These are phyloP conservation scores for Amylostereum chailletii DNA, from an alignment of 1,284 basidiomycete genomes.

Conservation along the genomic window DNA sequence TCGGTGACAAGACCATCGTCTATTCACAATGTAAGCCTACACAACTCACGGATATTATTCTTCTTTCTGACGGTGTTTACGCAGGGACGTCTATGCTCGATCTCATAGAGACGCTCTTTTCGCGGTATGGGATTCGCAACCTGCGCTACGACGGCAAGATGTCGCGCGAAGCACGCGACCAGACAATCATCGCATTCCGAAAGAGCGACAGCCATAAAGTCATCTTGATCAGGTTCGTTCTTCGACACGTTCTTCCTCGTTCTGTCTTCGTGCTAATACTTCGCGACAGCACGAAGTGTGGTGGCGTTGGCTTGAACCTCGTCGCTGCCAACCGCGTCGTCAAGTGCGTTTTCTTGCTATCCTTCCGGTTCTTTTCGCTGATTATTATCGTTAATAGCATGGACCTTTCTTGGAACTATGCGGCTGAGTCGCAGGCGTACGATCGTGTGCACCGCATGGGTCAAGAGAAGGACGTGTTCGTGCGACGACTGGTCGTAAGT, in stretches of 20 bases:
- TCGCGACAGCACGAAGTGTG: slow-evolving; percentile 45
- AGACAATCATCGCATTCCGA: slow-evolving; percentile 41
- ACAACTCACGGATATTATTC: background rate
- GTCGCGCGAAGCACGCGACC: slow-evolving; percentile 42
- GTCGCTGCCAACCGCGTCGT: slow-evolving; percentile 60
- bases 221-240: slow-evolving; percentile 48
- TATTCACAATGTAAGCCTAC: slow-evolving; percentile 60
- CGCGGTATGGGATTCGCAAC: slow-evolving; percentile 46
- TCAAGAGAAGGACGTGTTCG: slow-evolving; percentile 58
- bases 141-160: slow-evolving; percentile 61
- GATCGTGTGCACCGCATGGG: slow-evolving; percentile 65
- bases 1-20: slow-evolving; percentile 59
- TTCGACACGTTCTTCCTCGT: background rate
- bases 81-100: slow-evolving; percentile 68
- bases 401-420: slow-evolving; percentile 67
- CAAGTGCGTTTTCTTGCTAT: slow-evolving; percentile 33
- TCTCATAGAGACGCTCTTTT: slow-evolving; percentile 48
- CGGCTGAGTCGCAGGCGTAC: slow-evolving; percentile 56
- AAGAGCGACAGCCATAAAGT: slow-evolving; percentile 44
- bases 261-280: background rate
- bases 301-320: slow-evolving; percentile 60
- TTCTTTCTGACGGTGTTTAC: background rate
- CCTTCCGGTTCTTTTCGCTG: background rate
- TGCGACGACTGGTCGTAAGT: slow-evolving; percentile 59
- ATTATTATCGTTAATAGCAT: slow-evolving; percentile 30